Conservation (phyloP, 306 rosid species). For the Carpinus fangiana region DNA sequence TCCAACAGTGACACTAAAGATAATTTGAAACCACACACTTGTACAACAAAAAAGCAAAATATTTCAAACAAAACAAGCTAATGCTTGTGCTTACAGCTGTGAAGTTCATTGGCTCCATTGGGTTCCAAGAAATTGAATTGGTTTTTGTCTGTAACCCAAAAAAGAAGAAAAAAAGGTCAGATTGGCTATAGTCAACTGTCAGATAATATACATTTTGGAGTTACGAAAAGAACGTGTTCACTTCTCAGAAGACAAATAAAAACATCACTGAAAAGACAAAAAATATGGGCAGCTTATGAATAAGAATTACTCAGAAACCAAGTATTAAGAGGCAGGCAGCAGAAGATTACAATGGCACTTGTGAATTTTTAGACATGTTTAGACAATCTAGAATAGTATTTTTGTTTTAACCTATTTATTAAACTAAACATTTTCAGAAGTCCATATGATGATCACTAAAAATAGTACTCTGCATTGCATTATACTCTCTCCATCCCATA, state of each 20-base stretch:
- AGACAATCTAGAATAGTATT: neutral
- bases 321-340: neutral
- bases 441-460: no score
- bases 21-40: neutral
- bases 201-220: neutral
- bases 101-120: constrained; percentile 95
- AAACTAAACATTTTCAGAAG: no score
- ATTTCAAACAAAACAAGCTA: constrained; percentile 8
- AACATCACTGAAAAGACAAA: constrained; percentile 5
- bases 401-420: no score
- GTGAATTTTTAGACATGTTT: neutral
- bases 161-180: constrained; percentile 38
- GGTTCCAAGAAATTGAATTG: constrained; percentile 91
- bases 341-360: neutral
- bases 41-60: neutral
- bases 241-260: neutral
- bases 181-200: constrained; percentile 17
- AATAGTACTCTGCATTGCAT: no score
- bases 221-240: neutral
- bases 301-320: neutral
- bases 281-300: neutral
- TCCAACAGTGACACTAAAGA: neutral
- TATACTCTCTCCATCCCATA: no score
- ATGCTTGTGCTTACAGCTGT: constrained; percentile 69
- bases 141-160: constrained; percentile 68